phyloP scores from a whole-genome alignment of 2,329 filamentous ascomycete species.

The Aspergillus eucalypticola region DNA sequence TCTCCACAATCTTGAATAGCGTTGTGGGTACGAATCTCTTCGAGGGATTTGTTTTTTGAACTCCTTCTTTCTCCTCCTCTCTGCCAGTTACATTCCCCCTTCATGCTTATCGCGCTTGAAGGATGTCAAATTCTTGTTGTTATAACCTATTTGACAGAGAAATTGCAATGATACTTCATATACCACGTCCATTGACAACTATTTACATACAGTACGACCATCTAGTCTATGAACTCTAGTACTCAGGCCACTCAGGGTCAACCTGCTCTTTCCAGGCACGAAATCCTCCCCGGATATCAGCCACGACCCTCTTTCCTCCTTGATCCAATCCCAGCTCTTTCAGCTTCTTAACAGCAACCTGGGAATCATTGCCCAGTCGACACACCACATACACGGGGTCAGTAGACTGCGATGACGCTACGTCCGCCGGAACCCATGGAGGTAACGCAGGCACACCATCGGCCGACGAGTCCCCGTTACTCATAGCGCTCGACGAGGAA shows the following conservation, averaged over 20 bases:
- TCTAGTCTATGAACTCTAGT: constrained; percentile 22
- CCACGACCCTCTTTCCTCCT: constrained; percentile 36
- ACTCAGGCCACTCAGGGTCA: constrained; percentile 45
- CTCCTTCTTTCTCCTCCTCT: background rate
- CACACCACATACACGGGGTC: constrained; percentile 49
- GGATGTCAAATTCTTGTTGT: too few species aligned
- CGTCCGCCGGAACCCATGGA: constrained; percentile 31
- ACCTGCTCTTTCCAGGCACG: constrained; percentile 46
- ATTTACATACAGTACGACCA: background rate
- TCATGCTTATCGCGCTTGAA: background rate
- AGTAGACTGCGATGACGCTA: constrained; percentile 24
- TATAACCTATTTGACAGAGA: background rate
- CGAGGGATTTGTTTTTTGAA: background rate
- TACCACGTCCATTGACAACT: background rate
- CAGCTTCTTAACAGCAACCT: constrained; percentile 45
- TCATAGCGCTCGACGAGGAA: background rate
- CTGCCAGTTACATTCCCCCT: background rate
- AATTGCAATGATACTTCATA: background rate
- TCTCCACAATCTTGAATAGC: background rate
- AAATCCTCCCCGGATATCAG: constrained; percentile 46
- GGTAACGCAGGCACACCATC: constrained; percentile 17
- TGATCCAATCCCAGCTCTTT: constrained; percentile 41
- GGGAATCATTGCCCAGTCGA: constrained; percentile 52
- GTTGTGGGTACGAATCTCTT: constrained; percentile 4
- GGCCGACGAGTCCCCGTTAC: background rate